These are phyloP conservation scores for Asterochloris erici DNA, from an alignment of 139 green algal genomes.

Conservation along the genomic window DNA sequence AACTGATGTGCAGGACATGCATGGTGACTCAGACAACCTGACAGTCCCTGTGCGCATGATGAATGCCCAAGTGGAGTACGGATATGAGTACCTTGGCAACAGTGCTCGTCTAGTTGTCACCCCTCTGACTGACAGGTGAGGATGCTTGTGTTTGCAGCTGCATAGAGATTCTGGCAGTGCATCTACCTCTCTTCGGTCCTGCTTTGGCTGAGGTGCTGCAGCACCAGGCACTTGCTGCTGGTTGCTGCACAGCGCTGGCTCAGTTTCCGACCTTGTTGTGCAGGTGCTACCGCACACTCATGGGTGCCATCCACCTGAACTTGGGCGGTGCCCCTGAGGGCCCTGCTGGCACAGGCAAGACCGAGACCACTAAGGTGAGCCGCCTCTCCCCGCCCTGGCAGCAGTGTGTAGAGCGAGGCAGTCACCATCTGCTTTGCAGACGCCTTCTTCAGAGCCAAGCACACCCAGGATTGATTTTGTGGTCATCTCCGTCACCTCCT, in stretches of 20 bases:
- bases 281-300: slow-evolving; percentile 72
- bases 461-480: not conserved
- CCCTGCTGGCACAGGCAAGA: slow-evolving; percentile 69
- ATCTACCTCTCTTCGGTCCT: too few relatives aligned
- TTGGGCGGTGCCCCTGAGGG: slow-evolving; percentile 72
- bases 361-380: slow-evolving; percentile 71
- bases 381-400: too few relatives aligned
- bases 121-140: slow-evolving; percentile 61
- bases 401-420: too few relatives aligned
- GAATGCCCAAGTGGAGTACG: slow-evolving; percentile 70
- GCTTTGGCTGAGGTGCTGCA: too few relatives aligned
- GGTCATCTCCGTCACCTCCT: not conserved
- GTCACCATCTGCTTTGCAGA: too few relatives aligned
- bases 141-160: too few relatives aligned
- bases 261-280: too few relatives aligned
- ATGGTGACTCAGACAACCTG: slow-evolving; percentile 37
- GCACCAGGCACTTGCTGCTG: too few relatives aligned
- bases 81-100: slow-evolving; percentile 83
- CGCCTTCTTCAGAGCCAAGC: not conserved
- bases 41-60: slow-evolving; percentile 73
- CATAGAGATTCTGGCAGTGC: too few relatives aligned
- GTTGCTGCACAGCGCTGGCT: too few relatives aligned
- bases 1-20: slow-evolving; percentile 13
- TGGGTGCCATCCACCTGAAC: slow-evolving; percentile 71
- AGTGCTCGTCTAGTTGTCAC: slow-evolving; percentile 64